Evolutionary conservation across 441 rosid genomes (phyloP).

Genomic region (Euphorbia schlechtendalii): DNA sequence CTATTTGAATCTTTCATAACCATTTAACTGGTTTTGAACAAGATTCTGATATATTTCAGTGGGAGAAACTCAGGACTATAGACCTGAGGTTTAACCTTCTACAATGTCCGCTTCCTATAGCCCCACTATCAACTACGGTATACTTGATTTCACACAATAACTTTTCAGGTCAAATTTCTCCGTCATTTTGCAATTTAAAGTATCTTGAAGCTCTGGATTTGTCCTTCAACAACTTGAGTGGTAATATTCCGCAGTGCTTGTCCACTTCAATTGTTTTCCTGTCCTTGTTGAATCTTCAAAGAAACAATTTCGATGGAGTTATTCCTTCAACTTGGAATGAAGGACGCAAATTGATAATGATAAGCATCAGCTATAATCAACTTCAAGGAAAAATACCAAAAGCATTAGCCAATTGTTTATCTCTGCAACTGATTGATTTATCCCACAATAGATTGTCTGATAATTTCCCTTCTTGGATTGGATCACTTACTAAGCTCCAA

Average conservation of each 20-base stretch:
- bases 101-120: conserved; percentile 9
- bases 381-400: background rate
- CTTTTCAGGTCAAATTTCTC: background rate
- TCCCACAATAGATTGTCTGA: too few species aligned
- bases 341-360: background rate
- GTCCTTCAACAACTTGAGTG: too few species aligned
- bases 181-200: background rate
- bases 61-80: background rate
- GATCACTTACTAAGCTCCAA: background rate
- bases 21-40: conserved; percentile 12
- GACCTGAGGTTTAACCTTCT: background rate
- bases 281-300: too few species aligned
- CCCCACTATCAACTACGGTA: background rate
- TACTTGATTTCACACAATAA: conserved; percentile 1
- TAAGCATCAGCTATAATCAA: conserved; percentile 12
- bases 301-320: too few species aligned
- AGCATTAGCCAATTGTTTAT: too few species aligned
- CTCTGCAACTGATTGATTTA: too few species aligned
- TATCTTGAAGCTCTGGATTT: conserved; percentile 3
- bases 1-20: conserved; percentile 13
- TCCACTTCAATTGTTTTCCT: too few species aligned
- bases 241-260: too few species aligned
- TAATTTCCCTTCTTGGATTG: background rate
- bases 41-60: background rate
- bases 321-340: too few species aligned